phyloP scores from a whole-genome alignment of 2,329 filamentous ascomycete genomes.

The Aspergillus sp. region DNA sequence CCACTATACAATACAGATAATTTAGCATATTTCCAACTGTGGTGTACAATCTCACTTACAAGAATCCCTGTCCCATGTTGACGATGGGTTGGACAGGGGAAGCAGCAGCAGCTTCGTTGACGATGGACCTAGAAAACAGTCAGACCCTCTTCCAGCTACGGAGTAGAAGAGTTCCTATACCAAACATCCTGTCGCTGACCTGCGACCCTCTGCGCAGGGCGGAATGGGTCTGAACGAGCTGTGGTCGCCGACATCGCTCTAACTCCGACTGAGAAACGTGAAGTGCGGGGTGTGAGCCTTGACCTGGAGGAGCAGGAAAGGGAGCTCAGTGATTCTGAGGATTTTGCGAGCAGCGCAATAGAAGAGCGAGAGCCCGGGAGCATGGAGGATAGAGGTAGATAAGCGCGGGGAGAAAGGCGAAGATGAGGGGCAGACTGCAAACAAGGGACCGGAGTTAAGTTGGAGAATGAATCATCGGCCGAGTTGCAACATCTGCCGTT shows the following conservation, averaged over 20 bases:
- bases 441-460: not conserved
- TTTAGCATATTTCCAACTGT: not conserved
- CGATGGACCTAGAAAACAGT: slow-evolving; percentile 54
- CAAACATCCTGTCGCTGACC: slow-evolving; percentile 54
- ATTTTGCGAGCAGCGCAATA: slow-evolving; percentile 1
- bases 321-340: not conserved
- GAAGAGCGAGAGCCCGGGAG: slow-evolving; percentile 6
- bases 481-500: not conserved
- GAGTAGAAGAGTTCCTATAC: slow-evolving; percentile 25
- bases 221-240: slow-evolving; percentile 42
- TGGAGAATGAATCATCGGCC: slow-evolving; percentile 9
- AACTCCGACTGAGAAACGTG: slow-evolving; percentile 16
- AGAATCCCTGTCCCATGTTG: slow-evolving; percentile 67
- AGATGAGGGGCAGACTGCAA: slow-evolving; percentile 1
- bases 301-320: slow-evolving; percentile 5
- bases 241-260: slow-evolving; percentile 43
- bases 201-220: slow-evolving; percentile 49
- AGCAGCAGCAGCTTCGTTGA: slow-evolving; percentile 66
- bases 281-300: slow-evolving; percentile 19
- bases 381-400: slow-evolving; percentile 5
- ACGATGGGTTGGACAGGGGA: slow-evolving; percentile 65
- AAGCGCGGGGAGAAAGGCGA: not conserved
- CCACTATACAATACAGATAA: slow-evolving; percentile 48
- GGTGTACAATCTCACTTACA: slow-evolving; percentile 38
- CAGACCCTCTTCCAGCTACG: slow-evolving; percentile 12